Evolutionary conservation across 2,329 filamentous ascomycete genomes (phyloP), one percentile per base, ranked within the genome.

Genomic region (Clonostachys solani): DNA sequence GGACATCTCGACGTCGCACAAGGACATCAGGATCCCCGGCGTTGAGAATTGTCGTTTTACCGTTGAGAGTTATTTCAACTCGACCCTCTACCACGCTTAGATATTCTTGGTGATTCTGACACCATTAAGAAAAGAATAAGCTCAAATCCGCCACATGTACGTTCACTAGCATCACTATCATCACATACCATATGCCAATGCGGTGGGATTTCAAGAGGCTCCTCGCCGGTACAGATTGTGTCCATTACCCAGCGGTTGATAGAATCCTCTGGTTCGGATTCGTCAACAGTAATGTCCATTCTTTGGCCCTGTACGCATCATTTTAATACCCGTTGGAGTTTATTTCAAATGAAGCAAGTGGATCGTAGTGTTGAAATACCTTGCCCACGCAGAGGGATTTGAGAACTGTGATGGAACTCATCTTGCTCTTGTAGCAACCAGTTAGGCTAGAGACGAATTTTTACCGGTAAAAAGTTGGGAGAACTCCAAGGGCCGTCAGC

Each of bases 241-340:
- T 50, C 45, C 13, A 43, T 34, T 29, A 43, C 42, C 29, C 43
- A 50, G 29, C 45, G 42, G 42, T 50, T 19, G 38, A 50, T 43
- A 5, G 48, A 50, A 18, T 44, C 45, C 40, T 50, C 48, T 5
- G 45, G 48, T 33, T 50, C 36, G 12, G 45, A 45, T 13, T 48
- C 48, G 33, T 50, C 48, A 9, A 50, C 23, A 2, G 19, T 40
- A 29, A 50, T 33, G 40, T 50, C 37, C 42, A 50, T 44, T 17
- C 36, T 45, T 10, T 45, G 23, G n/a, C 47, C 47, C 40, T 44
- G 33, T 5, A 18, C n/a, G 6, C 40, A 50, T 60, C 45, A 63
- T 54, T 35, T 49, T 47, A n/a, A 29, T 29, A 29, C 36, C 16
- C 54, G 54, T 13, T 55, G 57, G 15, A 53, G 52, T 29, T 56